A percentile compares a stretch with the other conserved stretches of the same genome.
Evolutionary conservation across 495 filamentous ascomycete genomes (phyloP).

Genomic region (Aspergillus funiculosus): DNA sequence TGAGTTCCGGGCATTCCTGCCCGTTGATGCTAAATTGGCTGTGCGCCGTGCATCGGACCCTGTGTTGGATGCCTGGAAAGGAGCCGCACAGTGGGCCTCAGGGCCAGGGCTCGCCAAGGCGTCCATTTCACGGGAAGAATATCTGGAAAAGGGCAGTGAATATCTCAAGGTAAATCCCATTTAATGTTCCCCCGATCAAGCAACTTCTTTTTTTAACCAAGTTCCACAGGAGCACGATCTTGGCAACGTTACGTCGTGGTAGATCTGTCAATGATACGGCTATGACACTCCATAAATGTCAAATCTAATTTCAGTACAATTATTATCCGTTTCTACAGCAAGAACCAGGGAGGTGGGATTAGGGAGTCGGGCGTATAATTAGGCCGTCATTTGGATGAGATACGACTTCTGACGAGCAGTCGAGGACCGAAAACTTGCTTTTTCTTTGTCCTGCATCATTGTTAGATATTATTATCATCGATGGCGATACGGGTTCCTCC

Average conservation of each 20-base stretch:
- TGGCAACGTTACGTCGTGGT: slow-evolving; percentile 55
- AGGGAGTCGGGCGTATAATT: slow-evolving; percentile 10
- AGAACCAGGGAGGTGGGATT: too few species aligned
- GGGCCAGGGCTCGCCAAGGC: slow-evolving; percentile 29
- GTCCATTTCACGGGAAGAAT: slow-evolving; percentile 66
- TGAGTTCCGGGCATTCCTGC: slow-evolving; percentile 67
- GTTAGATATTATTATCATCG: background rate
- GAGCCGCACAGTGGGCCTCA: slow-evolving; percentile 74
- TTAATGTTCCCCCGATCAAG: background rate
- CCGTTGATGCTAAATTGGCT: slow-evolving; percentile 55
- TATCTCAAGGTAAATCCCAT: slow-evolving; percentile 65
- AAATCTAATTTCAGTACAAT: too few species aligned
- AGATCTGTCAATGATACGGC: too few species aligned
- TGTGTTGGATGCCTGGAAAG: slow-evolving; percentile 84
- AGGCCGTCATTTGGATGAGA: background rate
- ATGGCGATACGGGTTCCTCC: background rate
- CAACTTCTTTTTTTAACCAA: slow-evolving; percentile 10
- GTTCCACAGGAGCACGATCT: slow-evolving; percentile 68
- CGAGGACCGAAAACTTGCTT: background rate
- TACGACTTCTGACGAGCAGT: too few species aligned
- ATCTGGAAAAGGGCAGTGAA: slow-evolving; percentile 75
- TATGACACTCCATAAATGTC: too few species aligned
- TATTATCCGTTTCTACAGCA: too few species aligned
- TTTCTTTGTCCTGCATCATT: background rate
- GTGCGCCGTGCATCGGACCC: slow-evolving; percentile 68